These are phyloP conservation scores for Backusella parvicylindrica DNA, from an alignment of 192 early-diverging fungal species.

Conservation along the genomic window DNA sequence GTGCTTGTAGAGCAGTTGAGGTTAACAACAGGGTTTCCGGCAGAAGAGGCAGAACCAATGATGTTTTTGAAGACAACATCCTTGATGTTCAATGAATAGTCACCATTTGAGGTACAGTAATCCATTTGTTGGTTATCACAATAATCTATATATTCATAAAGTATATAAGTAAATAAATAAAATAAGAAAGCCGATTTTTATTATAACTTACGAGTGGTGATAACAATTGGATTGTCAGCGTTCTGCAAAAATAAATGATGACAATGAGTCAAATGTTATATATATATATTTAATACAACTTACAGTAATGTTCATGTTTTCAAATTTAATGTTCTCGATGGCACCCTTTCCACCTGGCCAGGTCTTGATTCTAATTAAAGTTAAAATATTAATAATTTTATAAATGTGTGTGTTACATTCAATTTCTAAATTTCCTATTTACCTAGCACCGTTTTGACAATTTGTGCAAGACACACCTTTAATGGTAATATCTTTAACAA, in stretches of 20 bases:
- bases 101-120: neutral
- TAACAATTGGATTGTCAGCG: neutral
- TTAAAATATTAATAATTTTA: neutral
- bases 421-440: neutral
- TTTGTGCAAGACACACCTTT: constrained; percentile 5
- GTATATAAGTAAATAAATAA: neutral
- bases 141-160: neutral
- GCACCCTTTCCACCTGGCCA: neutral
- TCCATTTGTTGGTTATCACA: neutral
- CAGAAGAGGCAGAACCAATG: neutral
- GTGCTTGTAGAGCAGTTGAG: constrained; percentile 1
- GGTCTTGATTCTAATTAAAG: constrained; percentile 6
- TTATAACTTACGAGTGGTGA: constrained; percentile 6
- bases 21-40: neutral
- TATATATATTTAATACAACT: neutral
- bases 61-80: neutral
- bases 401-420: neutral
- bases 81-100: neutral
- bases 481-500: constrained; percentile 4
- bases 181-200: neutral
- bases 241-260: neutral
- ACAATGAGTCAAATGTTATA: neutral
- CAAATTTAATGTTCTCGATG: neutral
- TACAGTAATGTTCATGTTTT: constrained; percentile 2
- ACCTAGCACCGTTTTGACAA: constrained; percentile 9